Evolutionary conservation across 805 yeast genomes (phyloP).

Genomic region (Saccharomycopsis sp.): DNA sequence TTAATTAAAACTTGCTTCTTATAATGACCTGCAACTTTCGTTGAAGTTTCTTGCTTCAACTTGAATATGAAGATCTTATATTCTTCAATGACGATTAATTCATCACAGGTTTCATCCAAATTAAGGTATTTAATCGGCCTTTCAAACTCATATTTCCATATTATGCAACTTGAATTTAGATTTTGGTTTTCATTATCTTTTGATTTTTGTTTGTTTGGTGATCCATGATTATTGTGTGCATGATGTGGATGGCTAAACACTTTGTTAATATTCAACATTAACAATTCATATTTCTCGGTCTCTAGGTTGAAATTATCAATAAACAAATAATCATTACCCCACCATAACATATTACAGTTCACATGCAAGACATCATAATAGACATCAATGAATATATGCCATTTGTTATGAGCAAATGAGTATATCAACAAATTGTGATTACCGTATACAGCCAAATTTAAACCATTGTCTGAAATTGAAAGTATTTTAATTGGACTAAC

Average conservation of each 20-base stretch:
- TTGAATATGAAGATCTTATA: slow-evolving; percentile 24
- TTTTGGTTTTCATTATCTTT: slow-evolving; percentile 9
- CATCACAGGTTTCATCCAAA: slow-evolving; percentile 19
- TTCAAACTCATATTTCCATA: slow-evolving; percentile 28
- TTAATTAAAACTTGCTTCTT: slow-evolving; percentile 20
- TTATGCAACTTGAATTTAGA: slow-evolving; percentile 25
- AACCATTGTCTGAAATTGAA: slow-evolving; percentile 25
- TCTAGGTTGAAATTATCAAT: slow-evolving; percentile 17
- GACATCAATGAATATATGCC: slow-evolving; percentile 27
- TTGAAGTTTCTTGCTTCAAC: slow-evolving; percentile 20
- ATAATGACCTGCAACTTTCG: slow-evolving; percentile 11
- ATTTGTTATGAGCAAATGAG: slow-evolving; percentile 23
- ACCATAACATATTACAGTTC: slow-evolving; percentile 19
- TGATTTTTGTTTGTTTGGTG: not conserved
- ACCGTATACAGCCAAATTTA: slow-evolving; percentile 25
- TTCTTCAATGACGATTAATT: slow-evolving; percentile 23
- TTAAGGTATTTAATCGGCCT: slow-evolving; percentile 22
- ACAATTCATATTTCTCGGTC: slow-evolving; percentile 14
- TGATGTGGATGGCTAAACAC: not conserved
- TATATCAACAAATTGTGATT: slow-evolving; percentile 22
- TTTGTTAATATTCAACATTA: slow-evolving; percentile 18
- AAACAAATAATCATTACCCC: slow-evolving; percentile 19
- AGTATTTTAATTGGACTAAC: slow-evolving; percentile 19
- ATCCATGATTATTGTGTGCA: not conserved
- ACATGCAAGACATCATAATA: slow-evolving; percentile 14